These are phyloP conservation scores for Gracilariopsis chorda DNA, from an alignment of 23 red algal species.

Conservation along the genomic window DNA sequence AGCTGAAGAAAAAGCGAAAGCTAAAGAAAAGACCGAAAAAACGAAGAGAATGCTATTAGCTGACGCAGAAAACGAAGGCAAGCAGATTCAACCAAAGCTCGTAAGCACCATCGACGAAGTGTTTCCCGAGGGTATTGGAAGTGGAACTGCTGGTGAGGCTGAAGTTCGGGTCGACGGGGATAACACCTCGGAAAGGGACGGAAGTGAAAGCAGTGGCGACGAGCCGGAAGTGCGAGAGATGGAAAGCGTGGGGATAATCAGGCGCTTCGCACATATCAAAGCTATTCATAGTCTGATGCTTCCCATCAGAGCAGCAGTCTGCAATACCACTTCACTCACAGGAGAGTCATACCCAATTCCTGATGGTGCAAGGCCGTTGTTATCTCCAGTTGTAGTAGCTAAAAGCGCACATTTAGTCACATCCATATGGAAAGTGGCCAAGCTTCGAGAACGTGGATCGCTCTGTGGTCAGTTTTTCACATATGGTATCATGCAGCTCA, in stretches of 20 bases:
- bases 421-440: conserved; percentile 48
- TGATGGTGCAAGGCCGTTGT: conserved; percentile 22
- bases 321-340: not conserved
- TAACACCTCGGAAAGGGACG: not conserved
- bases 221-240: conserved; percentile 26
- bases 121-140: not conserved
- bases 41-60: not conserved
- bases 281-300: conserved; percentile 36
- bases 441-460: conserved; percentile 42
- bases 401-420: conserved; percentile 32
- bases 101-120: not conserved
- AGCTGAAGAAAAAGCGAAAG: not conserved
- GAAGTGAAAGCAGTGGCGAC: conserved; percentile 8
- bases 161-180: not conserved
- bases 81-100: not conserved
- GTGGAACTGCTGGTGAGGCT: not conserved
- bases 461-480: conserved; percentile 47
- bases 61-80: not conserved
- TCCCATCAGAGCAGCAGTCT: conserved; percentile 36
- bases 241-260: conserved; percentile 46
- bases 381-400: conserved; percentile 24
- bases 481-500: conserved; percentile 46
- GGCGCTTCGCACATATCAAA: conserved; percentile 51
- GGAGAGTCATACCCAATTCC: conserved; percentile 26
- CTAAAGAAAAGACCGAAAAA: not conserved